Percentiles rank a stretch among this genome's conserved stretches.
Evolutionary conservation across 306 rosid species (phyloP).

Genomic region (Bauhinia variegata): DNA sequence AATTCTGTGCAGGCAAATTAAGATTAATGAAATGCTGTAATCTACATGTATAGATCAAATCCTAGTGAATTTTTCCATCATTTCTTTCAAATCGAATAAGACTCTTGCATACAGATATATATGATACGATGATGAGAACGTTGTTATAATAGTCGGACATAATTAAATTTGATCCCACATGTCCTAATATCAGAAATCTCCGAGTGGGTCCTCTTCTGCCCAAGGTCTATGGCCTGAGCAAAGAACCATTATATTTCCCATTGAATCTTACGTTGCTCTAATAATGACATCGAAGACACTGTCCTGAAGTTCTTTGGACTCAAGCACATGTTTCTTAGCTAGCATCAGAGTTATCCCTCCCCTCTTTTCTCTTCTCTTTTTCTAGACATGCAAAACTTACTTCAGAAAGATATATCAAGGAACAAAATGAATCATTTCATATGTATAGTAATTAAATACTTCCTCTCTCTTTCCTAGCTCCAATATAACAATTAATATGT

Average conservation of each 20-base stretch:
- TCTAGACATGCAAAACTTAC: conserved; percentile 32
- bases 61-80: too few species aligned
- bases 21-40: too few species aligned
- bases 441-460: too few species aligned
- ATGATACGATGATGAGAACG: background rate
- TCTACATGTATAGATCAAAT: too few species aligned
- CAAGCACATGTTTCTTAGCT: conserved; percentile 39
- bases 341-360: conserved; percentile 34
- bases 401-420: conserved; percentile 25
- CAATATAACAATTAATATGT: background rate
- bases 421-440: too few species aligned
- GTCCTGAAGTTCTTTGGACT: conserved; percentile 34
- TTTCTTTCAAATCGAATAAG: background rate
- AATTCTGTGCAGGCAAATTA: too few species aligned
- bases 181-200: background rate
- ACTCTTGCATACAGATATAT: background rate
- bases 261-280: conserved; percentile 31
- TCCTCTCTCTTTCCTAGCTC: conserved; percentile 15
- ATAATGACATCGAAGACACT: conserved; percentile 40
- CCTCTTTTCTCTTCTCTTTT: conserved; percentile 33
- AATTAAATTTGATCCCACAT: conserved; percentile 33
- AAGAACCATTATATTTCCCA: conserved; percentile 34
- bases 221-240: conserved; percentile 34
- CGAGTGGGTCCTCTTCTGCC: conserved; percentile 32
- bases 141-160: conserved; percentile 5